phyloP scores from a whole-genome alignment of 108 stramenopile genomes.

The Fragilaria crotonensis region DNA sequence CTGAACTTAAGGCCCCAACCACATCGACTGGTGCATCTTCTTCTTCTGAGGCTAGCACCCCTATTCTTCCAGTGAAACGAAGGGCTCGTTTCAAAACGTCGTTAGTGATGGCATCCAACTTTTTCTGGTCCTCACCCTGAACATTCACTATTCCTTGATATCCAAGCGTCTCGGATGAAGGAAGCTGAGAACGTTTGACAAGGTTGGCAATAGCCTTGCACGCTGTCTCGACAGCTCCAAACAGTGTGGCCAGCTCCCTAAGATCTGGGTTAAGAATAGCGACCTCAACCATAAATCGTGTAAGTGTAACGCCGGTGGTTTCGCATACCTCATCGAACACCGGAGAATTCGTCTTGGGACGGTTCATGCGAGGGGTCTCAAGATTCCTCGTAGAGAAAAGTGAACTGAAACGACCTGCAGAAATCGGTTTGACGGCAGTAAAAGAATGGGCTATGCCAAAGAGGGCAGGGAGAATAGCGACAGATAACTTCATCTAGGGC shows the following conservation, averaged over 20 bases:
- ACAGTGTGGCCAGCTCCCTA: slow-evolving; percentile 55
- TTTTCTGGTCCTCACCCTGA: slow-evolving; percentile 83
- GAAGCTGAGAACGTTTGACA: slow-evolving; percentile 56
- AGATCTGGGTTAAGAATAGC: slow-evolving; percentile 63
- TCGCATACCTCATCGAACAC: slow-evolving; percentile 74
- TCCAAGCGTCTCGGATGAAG: slow-evolving; percentile 58
- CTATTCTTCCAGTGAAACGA: slow-evolving; percentile 72
- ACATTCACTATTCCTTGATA: slow-evolving; percentile 73
- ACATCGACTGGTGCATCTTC: slow-evolving; percentile 71
- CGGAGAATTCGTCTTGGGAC: slow-evolving; percentile 25
- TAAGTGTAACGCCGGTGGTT: slow-evolving; percentile 58
- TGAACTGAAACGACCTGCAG: neutral
- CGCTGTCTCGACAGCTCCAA: slow-evolving; percentile 77
- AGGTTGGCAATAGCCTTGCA: slow-evolving; percentile 70
- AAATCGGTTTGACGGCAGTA: neutral
- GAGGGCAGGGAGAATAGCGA: neutral
- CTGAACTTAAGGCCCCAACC: neutral
- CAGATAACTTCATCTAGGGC: neutral
- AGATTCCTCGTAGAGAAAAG: too few relatives aligned
- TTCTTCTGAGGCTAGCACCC: slow-evolving; percentile 74
- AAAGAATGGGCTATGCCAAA: neutral
- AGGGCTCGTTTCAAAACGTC: slow-evolving; percentile 92
- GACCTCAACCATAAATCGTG: slow-evolving; percentile 62
- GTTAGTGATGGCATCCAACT: slow-evolving; percentile 95
- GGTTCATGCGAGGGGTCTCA: neutral